A percentile compares a stretch with the other conserved stretches of the same genome.
Evolutionary conservation across 768 basidiomycete species (phyloP).

Genomic region (Zangia roseola): DNA sequence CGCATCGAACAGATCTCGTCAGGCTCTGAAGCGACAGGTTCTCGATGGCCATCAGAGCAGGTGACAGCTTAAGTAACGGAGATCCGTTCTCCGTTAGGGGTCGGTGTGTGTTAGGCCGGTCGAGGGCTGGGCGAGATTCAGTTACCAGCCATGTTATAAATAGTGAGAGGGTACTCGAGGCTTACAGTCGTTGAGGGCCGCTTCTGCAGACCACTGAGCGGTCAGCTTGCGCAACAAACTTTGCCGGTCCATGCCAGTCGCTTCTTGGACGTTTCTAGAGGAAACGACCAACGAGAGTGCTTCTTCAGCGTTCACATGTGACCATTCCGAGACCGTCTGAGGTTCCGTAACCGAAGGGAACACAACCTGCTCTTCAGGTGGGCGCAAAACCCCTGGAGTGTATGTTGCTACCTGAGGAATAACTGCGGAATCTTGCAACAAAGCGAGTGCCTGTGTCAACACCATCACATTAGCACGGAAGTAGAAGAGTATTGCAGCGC

Average conservation of each 20-base stretch:
- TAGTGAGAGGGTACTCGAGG: constrained; percentile 8
- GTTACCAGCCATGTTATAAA: constrained; percentile 11
- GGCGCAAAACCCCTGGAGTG: constrained; percentile 41
- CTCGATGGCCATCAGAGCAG: constrained; percentile 87
- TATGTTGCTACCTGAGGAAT: constrained; percentile 37
- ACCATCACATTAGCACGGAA: constrained; percentile 15
- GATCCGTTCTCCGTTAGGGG: constrained; percentile 68
- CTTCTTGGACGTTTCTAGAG: constrained; percentile 54
- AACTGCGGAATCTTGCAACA: constrained; percentile 35
- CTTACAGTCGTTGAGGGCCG: constrained; percentile 77
- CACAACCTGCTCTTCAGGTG: constrained; percentile 43
- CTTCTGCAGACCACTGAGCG: constrained; percentile 68
- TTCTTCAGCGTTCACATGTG: constrained; percentile 50
- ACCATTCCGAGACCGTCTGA: constrained; percentile 23
- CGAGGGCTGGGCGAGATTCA: constrained; percentile 43
- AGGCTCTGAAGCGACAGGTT: constrained; percentile 87
- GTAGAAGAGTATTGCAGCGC: constrained; percentile 11
- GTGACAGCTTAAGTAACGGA: constrained; percentile 77
- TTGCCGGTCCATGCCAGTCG: constrained; percentile 61
- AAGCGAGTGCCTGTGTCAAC: constrained; percentile 44
- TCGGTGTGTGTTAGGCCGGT: constrained; percentile 53
- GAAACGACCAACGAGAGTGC: constrained; percentile 58
- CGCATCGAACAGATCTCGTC: constrained; percentile 70
- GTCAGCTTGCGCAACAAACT: constrained; percentile 54
- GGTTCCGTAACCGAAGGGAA: constrained; percentile 36